Base-by-base conservation (phyloP, 2,329 filamentous ascomycete genomes). In the Coniella lustricola region DNA sequence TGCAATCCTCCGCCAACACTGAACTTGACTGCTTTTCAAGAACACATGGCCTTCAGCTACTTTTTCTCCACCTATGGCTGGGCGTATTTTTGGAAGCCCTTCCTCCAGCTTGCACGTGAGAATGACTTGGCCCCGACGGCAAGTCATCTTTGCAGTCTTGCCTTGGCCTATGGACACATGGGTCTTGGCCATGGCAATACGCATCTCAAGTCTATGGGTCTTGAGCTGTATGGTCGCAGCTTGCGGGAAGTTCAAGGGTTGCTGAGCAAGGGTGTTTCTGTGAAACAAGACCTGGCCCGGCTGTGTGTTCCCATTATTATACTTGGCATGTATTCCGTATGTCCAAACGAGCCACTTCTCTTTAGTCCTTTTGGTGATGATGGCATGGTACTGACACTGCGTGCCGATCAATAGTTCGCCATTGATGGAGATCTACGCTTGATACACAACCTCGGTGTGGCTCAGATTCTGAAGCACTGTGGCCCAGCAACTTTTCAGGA, bases 41-140 rank as follows among this genome's bases (percentile, higher is more conserved):
- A 61, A 48, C 54, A 60, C 46, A 57, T 60, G 50, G 52, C 59
- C 3, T 54, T 59, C 17, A 56, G 56, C 33, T 59, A 60, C 55
- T 59, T 61, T 44, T 61, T 60, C 36, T 51, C 56, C 16, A 53
- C 59, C 9, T 60, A 60, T 29, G 55, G 58, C 33, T 61, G 59
- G 59, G 59, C 59, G 48, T 58, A 58, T 50, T 59, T 61, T 54
- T 57, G 59, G 53, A 61, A 59, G 37, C 53, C 59, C 9, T 49
- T 61, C 42, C 45, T 60, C 22, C 56, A 59, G 38, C 48, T 53
- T 14, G 51, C 51, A 4, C 12, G 42, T 14, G 51, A 53, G 37
- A 41, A 41, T 25, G 57, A 60, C 44, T 35, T 51, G 5, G 41
- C 54, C 10, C 46, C 59, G 25, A 44, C 42, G n/a, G 56, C 54